Base-by-base conservation (phyloP, 805 yeast genomes). In the Metschnikowia peoriensis region DNA sequence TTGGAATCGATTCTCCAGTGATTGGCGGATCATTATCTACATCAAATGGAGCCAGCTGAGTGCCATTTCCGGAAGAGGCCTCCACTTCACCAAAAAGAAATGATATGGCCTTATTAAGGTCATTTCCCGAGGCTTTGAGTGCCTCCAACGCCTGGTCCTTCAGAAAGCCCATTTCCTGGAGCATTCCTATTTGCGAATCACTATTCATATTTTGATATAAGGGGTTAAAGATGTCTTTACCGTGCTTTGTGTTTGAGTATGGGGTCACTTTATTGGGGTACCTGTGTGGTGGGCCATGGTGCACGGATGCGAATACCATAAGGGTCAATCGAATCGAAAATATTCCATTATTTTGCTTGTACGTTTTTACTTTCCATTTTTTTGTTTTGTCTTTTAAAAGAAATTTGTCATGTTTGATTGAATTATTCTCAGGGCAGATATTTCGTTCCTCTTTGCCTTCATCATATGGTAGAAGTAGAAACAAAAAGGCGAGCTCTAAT, bases 81-180 rank as follows among this genome's bases (percentile, higher is more conserved):
- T 54, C 58, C 15, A 38, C 51, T 37, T 60, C 63, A 10, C 63
- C 63, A 49, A 60, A 60, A 32, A 60, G 59, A 41, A 41, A 55
- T 16, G 57, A 61, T 44, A 60, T 60, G 4, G 63, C 63, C 37
- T 53, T 53, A 11, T 52, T 50, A n/a, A 60, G 50, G 39, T 60
- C 62, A 22, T 57, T 47, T 8, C 55, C 55, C 6, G 61, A 45
- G 15, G 55, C 59, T 1, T 28, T 32, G n/a, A 60, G 57, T 4
- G 63, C 63, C 32, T 44, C 57, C 15, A 38, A 28, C 1, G 63
- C 62, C 54, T 58, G 62, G 41, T 47, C 44, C 15, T 38, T 45
- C 47, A 58, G 49, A 28, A 60, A 60, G 15, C 63, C 63, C 63
- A 60, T 60, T 46, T 60, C 63, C 49, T 45, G 46, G 50, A 60